These are phyloP conservation scores for Cicer chorassanicum DNA, from an alignment of 306 rosid species.

Conservation along the genomic window DNA sequence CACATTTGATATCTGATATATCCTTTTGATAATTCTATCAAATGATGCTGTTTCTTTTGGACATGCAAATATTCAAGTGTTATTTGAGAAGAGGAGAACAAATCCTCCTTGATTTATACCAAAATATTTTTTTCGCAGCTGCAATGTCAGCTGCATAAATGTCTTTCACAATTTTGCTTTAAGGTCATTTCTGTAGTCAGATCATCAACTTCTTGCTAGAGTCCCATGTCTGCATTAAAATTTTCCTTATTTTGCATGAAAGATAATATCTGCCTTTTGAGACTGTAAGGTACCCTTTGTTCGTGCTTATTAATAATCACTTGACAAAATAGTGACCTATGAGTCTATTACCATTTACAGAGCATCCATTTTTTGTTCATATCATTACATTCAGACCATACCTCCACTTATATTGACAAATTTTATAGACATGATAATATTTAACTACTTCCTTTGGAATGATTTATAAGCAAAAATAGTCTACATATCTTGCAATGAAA, in stretches of 20 bases:
- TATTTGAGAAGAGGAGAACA: slow-evolving; percentile 14
- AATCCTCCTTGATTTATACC: slow-evolving; percentile 26
- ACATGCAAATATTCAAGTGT: slow-evolving; percentile 33
- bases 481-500: no score
- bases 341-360: neutral
- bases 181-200: slow-evolving; percentile 20
- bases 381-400: neutral
- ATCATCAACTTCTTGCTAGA: slow-evolving; percentile 31
- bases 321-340: slow-evolving; percentile 2
- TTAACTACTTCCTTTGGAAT: no score
- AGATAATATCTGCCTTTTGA: slow-evolving; percentile 3
- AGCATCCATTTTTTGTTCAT: neutral
- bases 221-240: slow-evolving; percentile 20
- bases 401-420: slow-evolving; percentile 10
- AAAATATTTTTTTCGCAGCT: neutral
- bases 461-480: no score
- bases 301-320: slow-evolving; percentile 19
- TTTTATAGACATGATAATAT: neutral
- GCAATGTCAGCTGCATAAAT: slow-evolving; percentile 8
- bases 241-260: slow-evolving; percentile 25
- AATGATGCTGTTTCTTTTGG: slow-evolving; percentile 37
- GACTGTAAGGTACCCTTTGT: neutral
- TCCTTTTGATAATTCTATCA: slow-evolving; percentile 61
- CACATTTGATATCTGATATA: slow-evolving; percentile 91
- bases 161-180: slow-evolving; percentile 34